Conservation (phyloP, 139 green algal species). For the Tetraselmis chui region DNA sequence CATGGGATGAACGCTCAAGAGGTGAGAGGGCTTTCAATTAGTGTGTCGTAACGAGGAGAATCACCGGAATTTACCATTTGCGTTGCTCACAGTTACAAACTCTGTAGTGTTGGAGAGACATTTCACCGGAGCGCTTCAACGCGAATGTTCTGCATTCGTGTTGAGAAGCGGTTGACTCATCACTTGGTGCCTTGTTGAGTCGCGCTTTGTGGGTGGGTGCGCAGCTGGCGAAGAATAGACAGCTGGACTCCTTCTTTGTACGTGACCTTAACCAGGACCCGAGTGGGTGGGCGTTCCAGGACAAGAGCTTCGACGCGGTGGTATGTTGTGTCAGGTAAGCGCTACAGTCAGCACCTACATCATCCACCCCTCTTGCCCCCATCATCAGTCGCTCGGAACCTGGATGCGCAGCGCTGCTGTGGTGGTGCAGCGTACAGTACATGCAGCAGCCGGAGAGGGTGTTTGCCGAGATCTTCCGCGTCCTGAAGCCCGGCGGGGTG, state of each 20-base stretch:
- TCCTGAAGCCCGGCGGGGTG: conserved; percentile 79
- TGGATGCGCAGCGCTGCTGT: no score
- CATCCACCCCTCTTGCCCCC: no score
- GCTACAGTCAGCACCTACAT: background rate
- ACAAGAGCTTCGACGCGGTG: conserved; percentile 70
- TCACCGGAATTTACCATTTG: no score
- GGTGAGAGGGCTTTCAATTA: background rate
- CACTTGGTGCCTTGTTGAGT: no score
- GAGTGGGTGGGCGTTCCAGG: conserved; percentile 44
- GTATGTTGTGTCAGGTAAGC: conserved; percentile 59
- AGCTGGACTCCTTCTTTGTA: conserved; percentile 68
- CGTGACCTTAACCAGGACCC: conserved; percentile 68
- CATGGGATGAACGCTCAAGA: conserved; percentile 86
- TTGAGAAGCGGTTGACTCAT: no score
- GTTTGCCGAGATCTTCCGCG: conserved; percentile 76
- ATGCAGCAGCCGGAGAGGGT: conserved; percentile 77
- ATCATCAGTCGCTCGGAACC: no score
- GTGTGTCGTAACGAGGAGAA: no score
- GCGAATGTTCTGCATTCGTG: no score
- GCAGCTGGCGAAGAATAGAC: conserved; percentile 58
- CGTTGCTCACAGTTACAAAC: no score
- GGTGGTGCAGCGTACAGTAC: conserved; percentile 64
- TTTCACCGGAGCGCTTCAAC: no score
- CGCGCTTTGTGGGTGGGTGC: no score
- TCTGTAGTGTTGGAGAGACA: no score